Evolutionary conservation across 176 grass and related monocot genomes (phyloP).

Genomic region (Cenchrus purpureus): DNA sequence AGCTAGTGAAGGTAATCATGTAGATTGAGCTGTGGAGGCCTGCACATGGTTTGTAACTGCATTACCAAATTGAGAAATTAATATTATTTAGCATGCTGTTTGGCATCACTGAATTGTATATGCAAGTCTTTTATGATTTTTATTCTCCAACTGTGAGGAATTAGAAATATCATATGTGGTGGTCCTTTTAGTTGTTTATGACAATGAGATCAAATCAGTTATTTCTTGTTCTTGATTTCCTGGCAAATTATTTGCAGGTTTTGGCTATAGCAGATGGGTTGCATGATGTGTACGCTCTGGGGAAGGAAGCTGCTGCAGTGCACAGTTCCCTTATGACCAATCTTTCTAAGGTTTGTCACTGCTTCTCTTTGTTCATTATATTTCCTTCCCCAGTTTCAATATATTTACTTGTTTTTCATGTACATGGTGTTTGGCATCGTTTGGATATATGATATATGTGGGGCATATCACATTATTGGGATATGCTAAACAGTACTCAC

Average conservation of each 20-base stretch:
- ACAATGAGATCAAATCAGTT: constrained; percentile 12
- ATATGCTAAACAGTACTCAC: constrained; percentile 30
- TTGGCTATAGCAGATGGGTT: constrained; percentile 92
- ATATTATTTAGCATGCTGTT: constrained; percentile 22
- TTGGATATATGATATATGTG: constrained; percentile 15
- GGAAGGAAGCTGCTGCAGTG: constrained; percentile 73
- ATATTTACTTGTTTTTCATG: constrained; percentile 33
- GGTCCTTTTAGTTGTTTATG: constrained; percentile 39
- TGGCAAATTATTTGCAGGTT: constrained; percentile 61
- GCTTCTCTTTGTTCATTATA: constrained; percentile 43
- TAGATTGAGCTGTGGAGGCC: constrained; percentile 24
- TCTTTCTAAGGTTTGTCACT: constrained; percentile 78
- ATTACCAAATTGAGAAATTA: constrained; percentile 21
- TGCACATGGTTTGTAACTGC: constrained; percentile 25
- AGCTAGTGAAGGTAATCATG: constrained; percentile 26
- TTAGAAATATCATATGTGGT: constrained; percentile 30
- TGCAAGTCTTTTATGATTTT: constrained; percentile 18
- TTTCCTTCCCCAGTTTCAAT: constrained; percentile 30
- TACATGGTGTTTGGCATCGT: constrained; percentile 19
- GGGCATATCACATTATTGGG: background rate
- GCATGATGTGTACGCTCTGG: constrained; percentile 80
- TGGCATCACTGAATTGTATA: constrained; percentile 27
- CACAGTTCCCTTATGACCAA: constrained; percentile 80
- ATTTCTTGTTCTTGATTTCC: constrained; percentile 41
- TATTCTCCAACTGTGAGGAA: constrained; percentile 32